Base-by-base conservation (phyloP, 1,284 basidiomycete genomes). In the Sanghuangporus baumii region DNA sequence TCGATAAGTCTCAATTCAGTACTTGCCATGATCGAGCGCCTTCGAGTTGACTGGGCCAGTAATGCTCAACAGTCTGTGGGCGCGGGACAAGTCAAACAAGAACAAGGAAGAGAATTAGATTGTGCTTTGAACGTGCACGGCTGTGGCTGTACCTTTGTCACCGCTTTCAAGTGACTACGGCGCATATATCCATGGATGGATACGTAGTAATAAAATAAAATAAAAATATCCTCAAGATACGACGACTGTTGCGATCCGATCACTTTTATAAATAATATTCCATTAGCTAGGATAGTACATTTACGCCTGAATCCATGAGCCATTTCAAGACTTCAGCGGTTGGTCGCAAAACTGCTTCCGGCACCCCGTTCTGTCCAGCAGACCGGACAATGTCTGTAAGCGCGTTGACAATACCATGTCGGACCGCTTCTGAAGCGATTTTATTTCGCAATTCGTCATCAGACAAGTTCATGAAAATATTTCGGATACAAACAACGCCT, bases 401-500 rank as follows among this genome's bases (percentile, higher is more conserved):
- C 1, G 82, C 82, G 54, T 73, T 69, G 11, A 80, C 70, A 34
- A 89, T 69, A n/a, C 81, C 81, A 23, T 78, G 74, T 48, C 78
- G 76, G 60, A 78, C 76, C 11, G 80, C 81, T 66, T 85, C 83
- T 41, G 78, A 75, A 6, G 74, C 75, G 23, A 89, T 70, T 59
- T 73, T 71, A 61, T 75, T 75, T 58, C 75, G 73, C 23, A 73
- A 69, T 8, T 71, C 68, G 41, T 71, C 68, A 65, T 80, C 78
- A 26, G 77, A 67, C 20, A 82, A 73, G 59, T 76, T 79, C 11
- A 77, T 69, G 56, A 91, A 74, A 50, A 93, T 73, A 68, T 92
- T 93, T 43, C 79, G 76, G 14, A 88, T 73, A 68, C 89, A 88
- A 34, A 93, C 80, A 1, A 89, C 81, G 2, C 87, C 91, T 41